A percentile compares a stretch with the other conserved stretches of the same genome.
phyloP scores from a whole-genome alignment of 2,329 filamentous ascomycete species.

The Colletotrichum scovillei region DNA sequence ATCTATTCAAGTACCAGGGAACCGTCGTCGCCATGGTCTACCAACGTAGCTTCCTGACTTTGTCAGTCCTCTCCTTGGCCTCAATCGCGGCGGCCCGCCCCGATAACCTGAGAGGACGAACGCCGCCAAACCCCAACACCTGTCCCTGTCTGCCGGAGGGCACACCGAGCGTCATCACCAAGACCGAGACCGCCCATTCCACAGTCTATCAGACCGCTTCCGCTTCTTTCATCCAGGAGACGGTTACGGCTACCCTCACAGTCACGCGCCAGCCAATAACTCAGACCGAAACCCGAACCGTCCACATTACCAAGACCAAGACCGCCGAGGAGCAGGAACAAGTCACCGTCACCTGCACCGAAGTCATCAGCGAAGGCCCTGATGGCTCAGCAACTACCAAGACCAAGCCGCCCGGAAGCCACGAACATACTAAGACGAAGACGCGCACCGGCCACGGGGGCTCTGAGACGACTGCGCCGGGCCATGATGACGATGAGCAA shows the following conservation, averaged over 20 bases:
- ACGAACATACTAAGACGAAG: constrained; percentile 2
- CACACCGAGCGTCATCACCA: constrained; percentile 31
- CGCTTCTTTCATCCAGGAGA: constrained; percentile 29
- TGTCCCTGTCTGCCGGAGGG: constrained; percentile 22
- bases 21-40: constrained; percentile 40
- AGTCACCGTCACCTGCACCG: constrained; percentile 28
- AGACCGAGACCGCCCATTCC: constrained; percentile 15
- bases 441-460: background rate
- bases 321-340: constrained; percentile 9
- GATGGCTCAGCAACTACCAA: constrained; percentile 22
- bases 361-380: constrained; percentile 19
- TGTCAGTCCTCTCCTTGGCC: constrained; percentile 17
- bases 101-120: constrained; percentile 26
- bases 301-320: constrained; percentile 1
- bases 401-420: background rate
- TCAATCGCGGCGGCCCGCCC: constrained; percentile 14
- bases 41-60: constrained; percentile 1
- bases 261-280: constrained; percentile 14
- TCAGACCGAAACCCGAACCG: constrained; percentile 19
- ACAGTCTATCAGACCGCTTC: constrained; percentile 39
- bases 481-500: constrained; percentile 5
- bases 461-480: constrained; percentile 3
- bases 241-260: constrained; percentile 38
- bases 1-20: background rate
- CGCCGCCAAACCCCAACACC: constrained; percentile 29